Conservation (phyloP, 1,284 basidiomycete species). For the Marasmius oreades region DNA sequence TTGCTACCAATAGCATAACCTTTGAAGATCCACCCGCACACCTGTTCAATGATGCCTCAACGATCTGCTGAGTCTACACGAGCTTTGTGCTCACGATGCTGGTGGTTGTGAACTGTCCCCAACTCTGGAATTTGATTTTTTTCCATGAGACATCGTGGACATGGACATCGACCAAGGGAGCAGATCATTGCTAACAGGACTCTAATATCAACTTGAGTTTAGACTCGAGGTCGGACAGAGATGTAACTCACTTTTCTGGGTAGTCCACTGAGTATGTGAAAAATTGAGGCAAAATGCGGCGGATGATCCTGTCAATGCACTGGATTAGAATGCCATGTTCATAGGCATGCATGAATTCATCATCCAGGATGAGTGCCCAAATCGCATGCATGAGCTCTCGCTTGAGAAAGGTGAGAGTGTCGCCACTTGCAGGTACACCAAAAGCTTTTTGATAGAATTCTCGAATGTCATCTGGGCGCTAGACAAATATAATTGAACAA, state of each 20-base stretch:
- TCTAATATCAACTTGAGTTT: background rate
- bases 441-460: conserved; percentile 9
- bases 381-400: conserved; percentile 23
- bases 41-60: background rate
- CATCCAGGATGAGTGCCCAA: conserved; percentile 18
- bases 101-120: conserved; percentile 3
- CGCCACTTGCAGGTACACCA: conserved; percentile 1
- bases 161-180: conserved; percentile 17
- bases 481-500: background rate
- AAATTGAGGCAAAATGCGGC: conserved; percentile 18
- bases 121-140: conserved; percentile 8
- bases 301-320: conserved; percentile 16
- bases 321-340: conserved; percentile 16
- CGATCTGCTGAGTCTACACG: background rate
- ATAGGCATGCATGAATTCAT: conserved; percentile 19
- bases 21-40: conserved; percentile 1
- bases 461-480: conserved; percentile 11
- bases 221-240: background rate
- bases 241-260: conserved; percentile 25
- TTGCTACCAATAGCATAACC: background rate
- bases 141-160: conserved; percentile 16
- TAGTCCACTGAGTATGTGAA: conserved; percentile 14
- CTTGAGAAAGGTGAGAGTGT: conserved; percentile 17
- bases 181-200: conserved; percentile 14
- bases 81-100: background rate